Percentiles rank a stretch among this genome's conserved stretches.
These are phyloP conservation scores for Fusarium nurragi DNA, from an alignment of 2,329 filamentous ascomycete species.

Conservation along the genomic window DNA sequence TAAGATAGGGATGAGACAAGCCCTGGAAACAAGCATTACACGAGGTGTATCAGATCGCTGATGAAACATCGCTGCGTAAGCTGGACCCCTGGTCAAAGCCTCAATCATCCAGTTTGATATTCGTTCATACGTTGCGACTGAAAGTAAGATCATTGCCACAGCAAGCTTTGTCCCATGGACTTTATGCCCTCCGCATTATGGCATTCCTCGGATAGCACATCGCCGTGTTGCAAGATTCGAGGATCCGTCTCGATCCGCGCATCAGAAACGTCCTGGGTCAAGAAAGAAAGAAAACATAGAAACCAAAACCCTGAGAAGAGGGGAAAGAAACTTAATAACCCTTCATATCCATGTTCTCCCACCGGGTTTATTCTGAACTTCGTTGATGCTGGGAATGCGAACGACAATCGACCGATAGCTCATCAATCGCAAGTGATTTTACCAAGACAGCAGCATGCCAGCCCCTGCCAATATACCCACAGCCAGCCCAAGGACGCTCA, in stretches of 20 bases:
- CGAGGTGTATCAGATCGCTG: background rate
- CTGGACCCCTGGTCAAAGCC: background rate
- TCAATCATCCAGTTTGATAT: too few species aligned
- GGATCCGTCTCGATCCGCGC: background rate
- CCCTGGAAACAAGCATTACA: background rate
- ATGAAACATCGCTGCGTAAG: background rate
- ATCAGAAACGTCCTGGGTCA: background rate
- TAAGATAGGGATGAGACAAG: background rate
- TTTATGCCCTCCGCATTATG: background rate
- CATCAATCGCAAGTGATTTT: too few species aligned
- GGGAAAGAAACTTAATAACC: too few species aligned
- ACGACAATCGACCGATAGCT: too few species aligned
- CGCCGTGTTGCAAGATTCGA: background rate
- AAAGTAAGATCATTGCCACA: background rate
- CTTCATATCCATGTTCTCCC: background rate
- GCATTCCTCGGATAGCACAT: background rate
- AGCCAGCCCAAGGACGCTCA: background rate
- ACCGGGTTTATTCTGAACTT: background rate
- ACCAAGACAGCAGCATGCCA: conserved; percentile 7
- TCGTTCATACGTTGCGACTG: background rate
- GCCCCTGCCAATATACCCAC: conserved; percentile 6
- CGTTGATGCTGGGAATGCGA: background rate
- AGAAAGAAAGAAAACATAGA: background rate
- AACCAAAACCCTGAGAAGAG: background rate
- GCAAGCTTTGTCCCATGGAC: background rate